Base-by-base conservation (phyloP, 1,139 yeast species). In the Geotrichum restrictum region DNA sequence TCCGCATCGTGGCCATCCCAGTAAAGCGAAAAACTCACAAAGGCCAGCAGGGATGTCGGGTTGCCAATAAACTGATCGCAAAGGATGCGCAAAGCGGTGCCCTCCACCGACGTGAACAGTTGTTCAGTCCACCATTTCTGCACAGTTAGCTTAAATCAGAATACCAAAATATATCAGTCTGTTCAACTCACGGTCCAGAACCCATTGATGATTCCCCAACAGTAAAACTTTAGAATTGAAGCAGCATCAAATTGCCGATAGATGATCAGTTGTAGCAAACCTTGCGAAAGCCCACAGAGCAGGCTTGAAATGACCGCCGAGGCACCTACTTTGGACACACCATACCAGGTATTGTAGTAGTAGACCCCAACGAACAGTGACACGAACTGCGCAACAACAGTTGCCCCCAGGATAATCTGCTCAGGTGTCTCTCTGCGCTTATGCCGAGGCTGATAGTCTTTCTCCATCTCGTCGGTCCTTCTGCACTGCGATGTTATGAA, bases 1-100 rank as follows among this genome's bases (percentile, higher is more conserved):
- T 67, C 70, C 21, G 67, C 57, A 50, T 68, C 68, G 36, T 61
- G 59, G 40, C 71, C 72, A 48, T 69, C 72, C 73, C 73, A 69
- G 53, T 60, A 67, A 4, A 70, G 71, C 19, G 64, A 57, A 49
- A 64, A 66, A 27, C 66, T 56, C 10, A 67, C 58, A 56, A 68
- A 69, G 16, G 64, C 50, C 39, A 69, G 63, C 3, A 67, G 61
- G 2, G 68, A 58, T n/a, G 68, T 50, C 2, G 73, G 72, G 51
- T 65, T 68, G 11, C 72, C 72, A 19, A 69, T 53, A 2, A 57
- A 18, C 56, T 69, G 73, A 54, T 69, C 73, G 40, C 65, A 63
- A 8, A 66, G 39, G 4, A 69, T 61, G 38, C 66, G 63, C 19
- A 61, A 56, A 1, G 59, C 54, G 16, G 62, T 60, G 22, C 54